Percentiles rank a stretch among this genome's conserved stretches.
These are phyloP conservation scores for Trifolium subterraneum DNA, from an alignment of 306 rosid genomes.

Conservation along the genomic window DNA sequence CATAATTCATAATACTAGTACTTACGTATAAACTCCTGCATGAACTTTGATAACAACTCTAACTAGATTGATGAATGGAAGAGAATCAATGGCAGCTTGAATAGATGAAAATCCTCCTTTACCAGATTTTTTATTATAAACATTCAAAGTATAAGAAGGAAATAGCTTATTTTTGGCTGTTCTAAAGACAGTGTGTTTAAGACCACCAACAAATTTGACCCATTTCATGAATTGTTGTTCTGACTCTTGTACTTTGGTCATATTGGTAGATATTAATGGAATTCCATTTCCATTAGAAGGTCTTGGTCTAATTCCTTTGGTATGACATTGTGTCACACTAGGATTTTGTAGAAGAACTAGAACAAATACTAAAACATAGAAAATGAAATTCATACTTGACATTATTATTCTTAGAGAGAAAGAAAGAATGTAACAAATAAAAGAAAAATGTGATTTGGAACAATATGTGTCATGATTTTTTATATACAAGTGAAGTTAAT, in stretches of 20 bases:
- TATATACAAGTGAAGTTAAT: constrained; percentile 29
- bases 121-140: constrained; percentile 63
- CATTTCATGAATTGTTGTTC: constrained; percentile 92
- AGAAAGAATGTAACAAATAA: constrained; percentile 38
- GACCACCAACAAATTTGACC: constrained; percentile 84
- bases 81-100: constrained; percentile 91
- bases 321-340: constrained; percentile 55
- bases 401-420: constrained; percentile 58
- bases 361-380: constrained; percentile 38
- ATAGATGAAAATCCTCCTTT: constrained; percentile 75
- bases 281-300: constrained; percentile 43
- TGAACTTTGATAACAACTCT: constrained; percentile 94
- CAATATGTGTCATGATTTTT: constrained; percentile 29
- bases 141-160: constrained; percentile 79
- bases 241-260: constrained; percentile 67
- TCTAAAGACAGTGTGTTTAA: constrained; percentile 77
- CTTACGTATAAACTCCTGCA: constrained; percentile 98
- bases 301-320: constrained; percentile 64
- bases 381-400: constrained; percentile 51
- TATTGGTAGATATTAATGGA: constrained; percentile 40
- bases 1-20: constrained; percentile 4
- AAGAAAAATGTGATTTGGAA: constrained; percentile 17
- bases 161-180: constrained; percentile 83
- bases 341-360: constrained; percentile 55
- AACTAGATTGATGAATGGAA: constrained; percentile 77